A percentile compares a stretch with the other conserved stretches of the same genome.
Conservation (phyloP, 768 basidiomycete genomes). For the Psilocybe cyanescens region DNA sequence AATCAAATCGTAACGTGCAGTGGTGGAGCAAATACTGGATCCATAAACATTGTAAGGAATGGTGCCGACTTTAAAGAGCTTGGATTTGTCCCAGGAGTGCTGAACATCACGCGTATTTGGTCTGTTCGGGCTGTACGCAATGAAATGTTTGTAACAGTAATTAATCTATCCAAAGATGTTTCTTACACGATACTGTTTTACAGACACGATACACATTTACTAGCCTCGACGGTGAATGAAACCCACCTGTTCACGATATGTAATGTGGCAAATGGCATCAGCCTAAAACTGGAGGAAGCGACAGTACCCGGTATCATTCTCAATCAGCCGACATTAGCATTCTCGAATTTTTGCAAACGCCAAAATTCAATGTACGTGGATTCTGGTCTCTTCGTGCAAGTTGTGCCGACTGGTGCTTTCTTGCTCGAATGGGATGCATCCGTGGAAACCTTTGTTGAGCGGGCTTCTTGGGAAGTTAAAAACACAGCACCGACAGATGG, state of each 20-base stretch:
- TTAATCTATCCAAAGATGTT: neutral
- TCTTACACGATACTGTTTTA: conserved; percentile 1
- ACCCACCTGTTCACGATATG: conserved; percentile 58
- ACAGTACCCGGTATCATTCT: conserved; percentile 45
- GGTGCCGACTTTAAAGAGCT: conserved; percentile 80
- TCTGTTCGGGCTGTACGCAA: conserved; percentile 51
- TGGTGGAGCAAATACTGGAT: conserved; percentile 77
- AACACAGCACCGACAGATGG: conserved; percentile 5
- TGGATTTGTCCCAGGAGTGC: conserved; percentile 60
- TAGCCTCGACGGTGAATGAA: conserved; percentile 62
- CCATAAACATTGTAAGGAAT: conserved; percentile 75
- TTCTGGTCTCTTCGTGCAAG: conserved; percentile 70
- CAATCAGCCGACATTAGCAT: conserved; percentile 61
- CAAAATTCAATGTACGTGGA: conserved; percentile 40
- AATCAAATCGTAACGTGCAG: conserved; percentile 87
- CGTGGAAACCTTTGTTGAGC: conserved; percentile 42
- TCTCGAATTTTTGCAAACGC: conserved; percentile 55
- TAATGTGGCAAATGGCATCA: conserved; percentile 41
- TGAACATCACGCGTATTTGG: conserved; percentile 65
- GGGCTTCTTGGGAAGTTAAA: conserved; percentile 40
- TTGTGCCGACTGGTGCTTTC: conserved; percentile 59
- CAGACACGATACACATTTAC: conserved; percentile 58
- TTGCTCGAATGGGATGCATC: conserved; percentile 59
- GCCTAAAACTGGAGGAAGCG: conserved; percentile 40
- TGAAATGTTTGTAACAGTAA: conserved; percentile 47